These are phyloP conservation scores for Hypsizygus ulmarius DNA, from an alignment of 1,284 basidiomycete genomes.

Conservation along the genomic window DNA sequence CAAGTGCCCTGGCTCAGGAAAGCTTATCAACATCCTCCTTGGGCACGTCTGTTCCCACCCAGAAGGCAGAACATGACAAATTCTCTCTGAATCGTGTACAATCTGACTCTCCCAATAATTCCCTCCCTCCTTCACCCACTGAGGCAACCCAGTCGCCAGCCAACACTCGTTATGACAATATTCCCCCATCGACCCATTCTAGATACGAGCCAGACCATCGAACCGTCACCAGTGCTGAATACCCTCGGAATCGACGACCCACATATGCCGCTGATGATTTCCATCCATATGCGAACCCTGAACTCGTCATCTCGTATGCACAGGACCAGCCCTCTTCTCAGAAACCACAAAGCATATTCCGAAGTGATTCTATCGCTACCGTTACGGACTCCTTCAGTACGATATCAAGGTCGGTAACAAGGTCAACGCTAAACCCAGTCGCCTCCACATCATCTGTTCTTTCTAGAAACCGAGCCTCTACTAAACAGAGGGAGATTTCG, in stretches of 20 bases:
- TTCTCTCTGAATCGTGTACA: conserved; percentile 24
- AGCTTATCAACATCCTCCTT: conserved; percentile 57
- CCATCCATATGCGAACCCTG: conserved; percentile 79
- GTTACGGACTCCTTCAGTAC: conserved; percentile 44
- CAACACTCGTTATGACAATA: conserved; percentile 14
- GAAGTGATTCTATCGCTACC: conserved; percentile 54
- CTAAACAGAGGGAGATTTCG: conserved; percentile 50
- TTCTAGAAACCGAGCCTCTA: conserved; percentile 32
- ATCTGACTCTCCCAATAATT: conserved; percentile 20
- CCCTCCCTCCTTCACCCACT: conserved; percentile 16
- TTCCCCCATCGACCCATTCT: neutral
- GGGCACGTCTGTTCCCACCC: conserved; percentile 29
- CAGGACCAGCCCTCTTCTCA: conserved; percentile 29
- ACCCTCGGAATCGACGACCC: conserved; percentile 2
- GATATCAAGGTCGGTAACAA: conserved; percentile 38
- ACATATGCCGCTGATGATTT: conserved; percentile 33
- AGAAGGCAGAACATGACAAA: conserved; percentile 30
- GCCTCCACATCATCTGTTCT: conserved; percentile 44
- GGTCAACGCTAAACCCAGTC: conserved; percentile 43
- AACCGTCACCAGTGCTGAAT: conserved; percentile 18
- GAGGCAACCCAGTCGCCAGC: conserved; percentile 11
- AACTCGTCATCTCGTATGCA: conserved; percentile 44
- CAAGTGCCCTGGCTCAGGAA: conserved; percentile 54
- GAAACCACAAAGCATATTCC: conserved; percentile 26
- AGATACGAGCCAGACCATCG: conserved; percentile 5